These are phyloP conservation scores for Penicillium brasilianum DNA, from an alignment of 2,329 filamentous ascomycete species.

Conservation along the genomic window DNA sequence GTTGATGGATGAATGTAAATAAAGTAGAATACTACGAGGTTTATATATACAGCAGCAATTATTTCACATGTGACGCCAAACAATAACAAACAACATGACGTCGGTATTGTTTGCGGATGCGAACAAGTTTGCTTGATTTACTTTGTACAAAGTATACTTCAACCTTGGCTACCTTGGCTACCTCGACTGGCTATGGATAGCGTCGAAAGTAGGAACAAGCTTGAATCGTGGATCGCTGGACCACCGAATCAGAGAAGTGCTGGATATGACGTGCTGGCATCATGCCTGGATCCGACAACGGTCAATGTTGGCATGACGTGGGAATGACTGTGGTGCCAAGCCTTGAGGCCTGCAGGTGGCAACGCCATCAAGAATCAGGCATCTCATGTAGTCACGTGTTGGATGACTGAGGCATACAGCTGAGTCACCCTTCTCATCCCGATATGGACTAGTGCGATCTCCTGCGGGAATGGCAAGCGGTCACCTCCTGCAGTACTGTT, in stretches of 20 bases:
- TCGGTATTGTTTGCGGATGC: neutral
- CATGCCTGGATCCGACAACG: neutral
- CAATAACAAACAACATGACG: conserved; percentile 27
- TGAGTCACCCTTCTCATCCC: neutral
- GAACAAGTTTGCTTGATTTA: conserved; percentile 3
- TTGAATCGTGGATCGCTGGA: conserved; percentile 7
- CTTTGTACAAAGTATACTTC: neutral
- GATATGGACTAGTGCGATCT: neutral
- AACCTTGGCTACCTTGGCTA: neutral
- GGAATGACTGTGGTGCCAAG: neutral
- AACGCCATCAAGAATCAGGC: neutral
- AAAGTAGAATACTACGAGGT: conserved; percentile 8
- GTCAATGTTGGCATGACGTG: conserved; percentile 3
- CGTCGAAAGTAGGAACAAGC: neutral
- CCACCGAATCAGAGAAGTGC: conserved; percentile 8
- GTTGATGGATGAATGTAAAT: neutral
- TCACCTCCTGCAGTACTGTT: neutral
- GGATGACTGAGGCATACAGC: neutral
- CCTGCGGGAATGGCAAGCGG: conserved; percentile 5
- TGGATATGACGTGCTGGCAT: conserved; percentile 1
- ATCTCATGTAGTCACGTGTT: neutral
- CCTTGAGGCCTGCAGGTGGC: neutral
- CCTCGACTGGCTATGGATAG: neutral
- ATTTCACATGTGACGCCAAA: conserved; percentile 1
- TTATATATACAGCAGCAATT: conserved; percentile 39